Evolutionary conservation across 768 basidiomycete genomes (phyloP), one percentile per base, ranked within the genome.

Genomic region (Rhodocollybia butyracea): DNA sequence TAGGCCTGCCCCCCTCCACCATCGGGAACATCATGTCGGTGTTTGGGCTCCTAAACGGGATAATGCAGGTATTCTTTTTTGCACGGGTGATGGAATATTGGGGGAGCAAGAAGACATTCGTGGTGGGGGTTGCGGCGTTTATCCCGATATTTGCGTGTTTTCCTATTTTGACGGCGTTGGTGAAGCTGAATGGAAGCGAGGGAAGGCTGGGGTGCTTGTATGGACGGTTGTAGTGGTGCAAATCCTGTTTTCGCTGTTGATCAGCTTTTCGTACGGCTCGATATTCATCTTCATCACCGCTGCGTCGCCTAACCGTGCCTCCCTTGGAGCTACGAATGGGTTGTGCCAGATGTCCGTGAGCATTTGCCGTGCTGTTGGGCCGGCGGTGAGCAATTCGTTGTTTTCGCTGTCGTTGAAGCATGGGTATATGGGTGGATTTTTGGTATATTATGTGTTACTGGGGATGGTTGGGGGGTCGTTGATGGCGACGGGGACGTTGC

Each of bases 21-120:
- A 91, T 91, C 34, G 89, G 89, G 5, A 67, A 72, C 27, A 79
- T 84, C 54, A 76, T 85, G 57, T 75, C 79, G n/a, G 55, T 66
- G 4, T 78, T 72, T 57, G 85, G 86, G 8, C 56, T 82, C 15
- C 61, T 75, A 51, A 83, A 80, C 58, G 79, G 78, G 32, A 17
- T 81, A 53, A 64, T 82, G 61, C 82, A 83, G 60, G 82, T 83
- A 63, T 79, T 82, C 63, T 70, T 82, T 55, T 51, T 59, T 38
- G 61, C 66, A 22, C 64, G 60, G 24, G 21, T 57, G 27, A 38
- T 38, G 22, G 31, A 60, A 21, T 52, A 54, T 13, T 59, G 57
- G 41, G 64, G 60, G 1, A 36, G 54, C 12, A 55, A 52, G 29
- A 38, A 58, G 13, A 56, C 61, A 40, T 61, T 61, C 34, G 63